Base-by-base conservation (phyloP, 116 monocot species). In the Iris pallida region DNA sequence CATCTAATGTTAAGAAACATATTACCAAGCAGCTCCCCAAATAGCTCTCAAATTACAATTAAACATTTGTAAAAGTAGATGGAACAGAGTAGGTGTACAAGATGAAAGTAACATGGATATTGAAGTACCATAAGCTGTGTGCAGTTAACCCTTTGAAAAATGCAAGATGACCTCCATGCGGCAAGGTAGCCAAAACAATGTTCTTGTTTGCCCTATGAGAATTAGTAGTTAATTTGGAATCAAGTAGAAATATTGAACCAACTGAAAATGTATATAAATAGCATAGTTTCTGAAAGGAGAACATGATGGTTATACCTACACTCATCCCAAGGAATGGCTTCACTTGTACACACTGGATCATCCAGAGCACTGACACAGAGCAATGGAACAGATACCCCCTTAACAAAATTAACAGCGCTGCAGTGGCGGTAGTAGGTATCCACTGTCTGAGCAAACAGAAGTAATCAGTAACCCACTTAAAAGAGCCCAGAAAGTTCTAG, bases 321-420 rank as follows among this genome's bases (percentile, higher is more conserved):
- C 69, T 98, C 98, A 76, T 98, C 98, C 90, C 90, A 98, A 20
- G 98, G 98, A 83, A 98, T 98, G 10, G 93, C 98, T 75, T 98
- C 98, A 71, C 73, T 88, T 42, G 98, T 88, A 65, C 98, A 98
- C 52, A 98, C 67, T 18, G 98, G 98, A 77, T 98, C 98, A 82
- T 98, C 98, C 54, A 98, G 73, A 70, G 98, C 87, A 75, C 86
- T 88, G 65, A 93, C 66, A 59, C 98, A 98, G 5, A 98, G 80
- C 65, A 98, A 55, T 46, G 98, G 98, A 4, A 98, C 68, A 55
- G 83, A 66, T 48, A 98, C 86, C 57, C 78, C 80, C 41, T 65
- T 77, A 47, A 93, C 70, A 68, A 68, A 93, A 76, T 66, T 81
- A 45, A 61, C 93, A 80, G 90, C 88, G 77, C 90, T 93, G 57